Evolutionary conservation across 2,329 filamentous ascomycete genomes (phyloP), one percentile per base, ranked within the genome.

Genomic region (Diatrype stigma): DNA sequence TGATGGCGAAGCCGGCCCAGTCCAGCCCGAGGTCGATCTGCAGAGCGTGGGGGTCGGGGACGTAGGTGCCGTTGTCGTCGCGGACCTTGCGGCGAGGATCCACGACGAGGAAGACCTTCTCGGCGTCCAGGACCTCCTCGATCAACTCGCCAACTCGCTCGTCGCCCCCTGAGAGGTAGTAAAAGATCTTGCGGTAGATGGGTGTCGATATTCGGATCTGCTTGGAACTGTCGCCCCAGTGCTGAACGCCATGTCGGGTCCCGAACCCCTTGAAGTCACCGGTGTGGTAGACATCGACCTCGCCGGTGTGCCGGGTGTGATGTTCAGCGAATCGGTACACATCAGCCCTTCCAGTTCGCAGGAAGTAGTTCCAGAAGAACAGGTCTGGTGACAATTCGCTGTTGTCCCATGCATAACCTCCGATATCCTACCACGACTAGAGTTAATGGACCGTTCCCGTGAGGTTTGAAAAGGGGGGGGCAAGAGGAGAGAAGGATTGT

Each of bases 321-420:
- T 79, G 77, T 59, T 85, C 81, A 0, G 81, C 81, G 45, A 85
- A 75, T 0, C 78, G 73, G 58, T 78, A 86, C 1, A 82, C 75
- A 48, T 82, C 80, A 3, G 74, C 72, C 2, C 77, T 70, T 0
- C 81, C 81, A 0, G 80, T 85, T 10, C 78, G 76, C 2, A 85
- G 71, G 65, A 85, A 86, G 51, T 82, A 79, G 3, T 74, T 75
- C 82, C 82, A 85, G 57, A 85, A 76, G 67, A 79, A 85, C 2
- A 85, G 64, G 56, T 85, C 81, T 0, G 82, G 79, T 0, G 81
- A 85, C 0, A 86, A 70, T 60, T 86, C 82, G 0, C 78, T 82
- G 59, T 85, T 85, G 46, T 85, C 82, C 82, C 82, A 85, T 0
- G 80, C 81, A 51, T 81, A 85, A 0, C 82, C 82, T 3, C 82